These are phyloP conservation scores for Rhodotorula babjevae DNA, from an alignment of 768 basidiomycete genomes.

Conservation along the genomic window DNA sequence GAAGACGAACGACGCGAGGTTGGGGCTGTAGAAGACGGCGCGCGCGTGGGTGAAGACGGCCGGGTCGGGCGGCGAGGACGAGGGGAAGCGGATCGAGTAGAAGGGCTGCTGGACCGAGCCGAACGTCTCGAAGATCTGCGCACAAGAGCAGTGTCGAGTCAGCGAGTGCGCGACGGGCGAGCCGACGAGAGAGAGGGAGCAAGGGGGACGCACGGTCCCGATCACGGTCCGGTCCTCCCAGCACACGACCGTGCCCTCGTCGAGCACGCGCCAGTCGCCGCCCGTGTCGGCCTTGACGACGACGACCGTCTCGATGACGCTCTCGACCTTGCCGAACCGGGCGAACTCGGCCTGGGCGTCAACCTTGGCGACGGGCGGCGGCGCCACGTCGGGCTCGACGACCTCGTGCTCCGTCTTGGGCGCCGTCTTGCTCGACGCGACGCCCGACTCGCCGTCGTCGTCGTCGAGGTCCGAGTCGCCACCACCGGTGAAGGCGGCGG, in stretches of 20 bases:
- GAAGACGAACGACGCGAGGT: constrained; percentile 75
- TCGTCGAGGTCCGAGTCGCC: constrained; percentile 28
- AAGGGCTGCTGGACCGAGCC: constrained; percentile 85
- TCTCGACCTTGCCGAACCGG: constrained; percentile 71
- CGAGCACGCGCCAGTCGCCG: constrained; percentile 64
- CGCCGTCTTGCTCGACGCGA: constrained; percentile 1
- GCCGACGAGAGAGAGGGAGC: constrained; percentile 4
- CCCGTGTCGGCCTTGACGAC: constrained; percentile 63
- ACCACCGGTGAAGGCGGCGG: not conserved
- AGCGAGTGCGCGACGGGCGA: not conserved
- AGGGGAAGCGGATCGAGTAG: constrained; percentile 76
- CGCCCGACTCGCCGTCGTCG: constrained; percentile 5
- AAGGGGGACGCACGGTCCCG: constrained; percentile 65
- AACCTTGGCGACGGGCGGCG: constrained; percentile 64
- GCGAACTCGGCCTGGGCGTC: constrained; percentile 64
- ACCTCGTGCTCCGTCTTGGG: constrained; percentile 50
- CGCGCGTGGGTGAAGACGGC: constrained; percentile 37
- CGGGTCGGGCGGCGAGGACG: constrained; percentile 33
- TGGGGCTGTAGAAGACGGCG: constrained; percentile 75
- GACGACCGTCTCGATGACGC: constrained; percentile 65
- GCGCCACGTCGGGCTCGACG: constrained; percentile 42
- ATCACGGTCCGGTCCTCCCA: constrained; percentile 84
- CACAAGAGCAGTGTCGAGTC: not conserved
- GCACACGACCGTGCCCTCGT: constrained; percentile 83
- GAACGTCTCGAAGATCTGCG: constrained; percentile 87